A percentile compares a stretch with the other conserved stretches of the same genome.
These are phyloP conservation scores for Wickerhamomyces sydowiorum DNA, from an alignment of 805 yeast genomes.

Conservation along the genomic window DNA sequence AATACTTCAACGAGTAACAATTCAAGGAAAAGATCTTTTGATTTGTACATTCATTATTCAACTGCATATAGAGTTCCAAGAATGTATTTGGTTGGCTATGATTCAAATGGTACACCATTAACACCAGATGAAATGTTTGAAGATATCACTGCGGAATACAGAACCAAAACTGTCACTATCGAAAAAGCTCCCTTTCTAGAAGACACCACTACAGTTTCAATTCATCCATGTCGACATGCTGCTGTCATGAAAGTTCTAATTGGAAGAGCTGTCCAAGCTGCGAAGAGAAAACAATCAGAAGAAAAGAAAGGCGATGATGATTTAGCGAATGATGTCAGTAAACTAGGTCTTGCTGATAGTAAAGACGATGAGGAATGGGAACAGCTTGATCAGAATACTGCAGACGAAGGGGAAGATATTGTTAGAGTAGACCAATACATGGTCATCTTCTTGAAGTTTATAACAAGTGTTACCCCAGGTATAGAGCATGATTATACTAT, in stretches of 20 bases:
- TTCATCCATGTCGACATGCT: slow-evolving; percentile 96
- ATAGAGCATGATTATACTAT: slow-evolving; percentile 98
- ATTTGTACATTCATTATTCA: slow-evolving; percentile 85
- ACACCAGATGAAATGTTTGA: slow-evolving; percentile 90
- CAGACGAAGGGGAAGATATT: slow-evolving; percentile 34
- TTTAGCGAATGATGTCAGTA: slow-evolving; percentile 37
- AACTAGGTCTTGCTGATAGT: slow-evolving; percentile 39
- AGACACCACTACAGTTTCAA: slow-evolving; percentile 71
- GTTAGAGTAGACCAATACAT: slow-evolving; percentile 89
- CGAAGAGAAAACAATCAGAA: slow-evolving; percentile 24
- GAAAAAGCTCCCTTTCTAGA: slow-evolving; percentile 84
- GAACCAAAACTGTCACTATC: slow-evolving; percentile 94
- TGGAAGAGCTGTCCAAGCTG: slow-evolving; percentile 59
- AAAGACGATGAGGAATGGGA: slow-evolving; percentile 52
- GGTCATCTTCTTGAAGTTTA: slow-evolving; percentile 84
- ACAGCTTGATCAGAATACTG: slow-evolving; percentile 33
- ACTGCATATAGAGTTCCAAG: slow-evolving; percentile 96
- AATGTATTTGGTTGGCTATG: slow-evolving; percentile 85
- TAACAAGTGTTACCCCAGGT: slow-evolving; percentile 96
- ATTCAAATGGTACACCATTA: slow-evolving; percentile 77
- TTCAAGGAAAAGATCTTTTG: slow-evolving; percentile 62
- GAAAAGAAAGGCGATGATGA: slow-evolving; percentile 17
- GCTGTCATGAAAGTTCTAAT: slow-evolving; percentile 88
- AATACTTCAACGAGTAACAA: slow-evolving; percentile 20
- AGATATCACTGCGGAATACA: slow-evolving; percentile 86